Evolutionary conservation across 345 rosid species (phyloP).

Genomic region (Populus tremula): DNA sequence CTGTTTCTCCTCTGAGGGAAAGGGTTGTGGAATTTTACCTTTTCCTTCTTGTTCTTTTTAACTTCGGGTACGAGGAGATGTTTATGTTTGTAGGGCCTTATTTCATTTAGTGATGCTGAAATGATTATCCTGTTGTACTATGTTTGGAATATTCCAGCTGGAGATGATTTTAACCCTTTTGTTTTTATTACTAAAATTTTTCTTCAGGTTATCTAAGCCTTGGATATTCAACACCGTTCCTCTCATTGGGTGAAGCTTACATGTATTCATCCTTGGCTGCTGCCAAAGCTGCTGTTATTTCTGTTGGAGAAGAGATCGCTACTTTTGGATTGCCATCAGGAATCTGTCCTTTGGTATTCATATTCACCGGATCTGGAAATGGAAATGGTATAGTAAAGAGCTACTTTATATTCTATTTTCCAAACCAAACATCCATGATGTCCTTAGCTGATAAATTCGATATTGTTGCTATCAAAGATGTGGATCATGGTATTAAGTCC

Average conservation of each 20-base stretch:
- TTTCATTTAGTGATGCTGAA: background rate
- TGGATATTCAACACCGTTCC: slow-evolving; percentile 81
- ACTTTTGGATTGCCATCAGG: slow-evolving; percentile 71
- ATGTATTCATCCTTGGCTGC: slow-evolving; percentile 84
- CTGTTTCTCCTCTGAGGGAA: background rate
- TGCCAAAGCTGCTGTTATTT: slow-evolving; percentile 78
- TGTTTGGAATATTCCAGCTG: background rate
- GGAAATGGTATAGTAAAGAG: slow-evolving; percentile 60
- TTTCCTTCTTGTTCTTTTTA: background rate
- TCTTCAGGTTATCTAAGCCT: slow-evolving; percentile 70
- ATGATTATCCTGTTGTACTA: background rate
- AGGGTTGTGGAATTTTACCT: background rate
- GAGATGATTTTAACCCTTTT: background rate
- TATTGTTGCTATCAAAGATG: background rate
- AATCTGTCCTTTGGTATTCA: slow-evolving; percentile 75
- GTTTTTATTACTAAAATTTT: background rate
- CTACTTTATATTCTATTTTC: background rate
- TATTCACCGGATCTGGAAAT: slow-evolving; percentile 74
- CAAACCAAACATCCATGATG: background rate
- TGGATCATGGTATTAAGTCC: background rate
- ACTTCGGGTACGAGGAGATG: background rate
- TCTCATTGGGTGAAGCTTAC: slow-evolving; percentile 71
- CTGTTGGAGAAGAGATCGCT: slow-evolving; percentile 84
- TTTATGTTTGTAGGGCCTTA: background rate
- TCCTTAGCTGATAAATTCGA: background rate